phyloP scores from a whole-genome alignment of 2,329 filamentous ascomycete genomes.

The Hymenoscyphus linearis region DNA sequence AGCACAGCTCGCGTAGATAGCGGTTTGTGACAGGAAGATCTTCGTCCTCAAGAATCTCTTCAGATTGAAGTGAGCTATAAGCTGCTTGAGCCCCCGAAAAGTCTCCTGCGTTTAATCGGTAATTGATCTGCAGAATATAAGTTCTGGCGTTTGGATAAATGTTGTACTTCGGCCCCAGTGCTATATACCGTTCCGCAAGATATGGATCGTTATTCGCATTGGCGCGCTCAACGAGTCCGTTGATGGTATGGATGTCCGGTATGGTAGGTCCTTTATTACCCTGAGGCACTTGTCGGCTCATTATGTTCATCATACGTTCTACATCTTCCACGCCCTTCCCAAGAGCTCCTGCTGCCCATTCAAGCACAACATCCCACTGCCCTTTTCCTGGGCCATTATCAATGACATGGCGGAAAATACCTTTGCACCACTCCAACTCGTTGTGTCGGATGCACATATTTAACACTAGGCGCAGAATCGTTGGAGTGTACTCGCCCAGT shows the following conservation, averaged over 20 bases:
- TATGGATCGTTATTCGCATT: slow-evolving; percentile 65
- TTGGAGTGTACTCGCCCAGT: slow-evolving; percentile 23
- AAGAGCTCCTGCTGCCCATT: slow-evolving; percentile 66
- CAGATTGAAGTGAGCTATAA: slow-evolving; percentile 56
- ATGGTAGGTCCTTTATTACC: slow-evolving; percentile 40
- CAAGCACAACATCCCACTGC: slow-evolving; percentile 67
- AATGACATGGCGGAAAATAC: slow-evolving; percentile 45
- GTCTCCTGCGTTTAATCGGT: slow-evolving; percentile 68
- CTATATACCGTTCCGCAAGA: slow-evolving; percentile 67
- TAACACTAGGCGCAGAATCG: slow-evolving; percentile 50
- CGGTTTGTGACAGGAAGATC: slow-evolving; percentile 63
- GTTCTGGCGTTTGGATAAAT: slow-evolving; percentile 66
- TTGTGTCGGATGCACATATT: slow-evolving; percentile 55
- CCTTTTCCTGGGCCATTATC: slow-evolving; percentile 44
- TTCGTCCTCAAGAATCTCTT: slow-evolving; percentile 49
- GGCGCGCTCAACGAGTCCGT: slow-evolving; percentile 68
- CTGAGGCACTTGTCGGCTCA: slow-evolving; percentile 51
- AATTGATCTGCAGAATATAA: slow-evolving; percentile 68
- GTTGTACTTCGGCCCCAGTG: slow-evolving; percentile 58
- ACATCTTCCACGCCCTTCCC: slow-evolving; percentile 69
- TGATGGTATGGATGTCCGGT: slow-evolving; percentile 69
- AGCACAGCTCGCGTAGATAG: slow-evolving; percentile 65
- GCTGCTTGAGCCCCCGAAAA: slow-evolving; percentile 62
- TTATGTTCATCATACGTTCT: slow-evolving; percentile 64
- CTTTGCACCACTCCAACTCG: slow-evolving; percentile 56